Evolutionary conservation across 768 basidiomycete species (phyloP).

Genomic region (Suillus ampliporus): DNA sequence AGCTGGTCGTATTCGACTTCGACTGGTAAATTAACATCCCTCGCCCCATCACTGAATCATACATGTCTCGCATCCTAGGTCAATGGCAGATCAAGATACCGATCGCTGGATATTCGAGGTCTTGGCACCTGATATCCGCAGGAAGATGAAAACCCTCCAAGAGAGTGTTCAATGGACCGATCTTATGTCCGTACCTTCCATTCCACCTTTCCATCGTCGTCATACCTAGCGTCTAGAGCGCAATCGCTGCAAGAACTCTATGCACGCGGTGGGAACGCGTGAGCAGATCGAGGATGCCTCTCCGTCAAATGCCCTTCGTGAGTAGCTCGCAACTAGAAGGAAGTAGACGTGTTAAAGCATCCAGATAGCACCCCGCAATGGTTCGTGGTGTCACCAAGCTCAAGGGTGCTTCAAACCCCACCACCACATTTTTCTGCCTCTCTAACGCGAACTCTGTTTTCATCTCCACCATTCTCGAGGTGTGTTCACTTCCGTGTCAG

Average conservation of each 20-base stretch:
- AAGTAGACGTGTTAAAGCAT: background rate
- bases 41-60: background rate
- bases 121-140: constrained; percentile 81
- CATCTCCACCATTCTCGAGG: constrained; percentile 89
- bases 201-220: background rate
- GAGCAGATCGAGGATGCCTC: constrained; percentile 78
- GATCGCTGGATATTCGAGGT: constrained; percentile 95
- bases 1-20: constrained; percentile 94
- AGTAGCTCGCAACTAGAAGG: constrained; percentile 30
- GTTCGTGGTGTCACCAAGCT: constrained; percentile 82
- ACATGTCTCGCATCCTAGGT: constrained; percentile 51
- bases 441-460: constrained; percentile 95
- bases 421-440: constrained; percentile 83
- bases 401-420: constrained; percentile 65
- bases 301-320: constrained; percentile 88
- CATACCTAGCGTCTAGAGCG: constrained; percentile 49
- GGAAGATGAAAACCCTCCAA: constrained; percentile 76
- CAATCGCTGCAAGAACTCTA: constrained; percentile 74
- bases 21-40: constrained; percentile 70
- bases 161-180: constrained; percentile 87
- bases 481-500: constrained; percentile 29
- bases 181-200: constrained; percentile 70
- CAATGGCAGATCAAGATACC: constrained; percentile 93
- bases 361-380: constrained; percentile 92
- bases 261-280: constrained; percentile 66